Percentiles rank a stretch among this genome's conserved stretches.
These are phyloP conservation scores for Aspergillus versicolor DNA, from an alignment of 2,329 filamentous ascomycete genomes.

Conservation along the genomic window DNA sequence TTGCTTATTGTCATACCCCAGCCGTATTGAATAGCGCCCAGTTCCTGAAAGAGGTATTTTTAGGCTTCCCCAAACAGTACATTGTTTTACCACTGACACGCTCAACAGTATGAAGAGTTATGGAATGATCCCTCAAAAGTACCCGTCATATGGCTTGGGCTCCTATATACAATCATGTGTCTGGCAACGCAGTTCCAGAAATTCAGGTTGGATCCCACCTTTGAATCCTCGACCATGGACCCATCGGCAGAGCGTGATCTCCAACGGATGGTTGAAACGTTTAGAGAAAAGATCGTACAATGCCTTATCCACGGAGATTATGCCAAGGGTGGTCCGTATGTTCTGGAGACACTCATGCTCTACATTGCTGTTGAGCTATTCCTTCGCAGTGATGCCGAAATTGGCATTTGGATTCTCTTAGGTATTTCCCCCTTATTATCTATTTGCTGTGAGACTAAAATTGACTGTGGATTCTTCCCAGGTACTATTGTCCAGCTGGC, in stretches of 20 bases:
- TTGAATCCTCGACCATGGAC: neutral
- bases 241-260: neutral
- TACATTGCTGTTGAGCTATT: neutral
- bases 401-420: neutral
- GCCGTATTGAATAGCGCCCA: neutral
- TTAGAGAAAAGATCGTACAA: neutral
- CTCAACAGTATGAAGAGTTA: constrained; percentile 1
- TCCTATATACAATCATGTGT: constrained; percentile 8
- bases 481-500: constrained; percentile 50
- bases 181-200: neutral
- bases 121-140: neutral
- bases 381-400: neutral
- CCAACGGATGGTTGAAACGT: neutral
- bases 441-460: too few relatives aligned
- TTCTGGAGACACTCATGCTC: neutral
- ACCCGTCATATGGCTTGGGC: neutral
- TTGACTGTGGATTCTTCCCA: too few relatives aligned
- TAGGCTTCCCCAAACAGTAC: neutral
- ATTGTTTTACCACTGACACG: neutral
- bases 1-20: neutral
- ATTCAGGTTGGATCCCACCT: neutral
- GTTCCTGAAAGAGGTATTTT: neutral
- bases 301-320: neutral
- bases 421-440: neutral
- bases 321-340: neutral